Percentiles rank a stretch among this genome's conserved stretches.
Evolutionary conservation across 768 basidiomycete genomes (phyloP).

Genomic region (Strobilomyces confusus): DNA sequence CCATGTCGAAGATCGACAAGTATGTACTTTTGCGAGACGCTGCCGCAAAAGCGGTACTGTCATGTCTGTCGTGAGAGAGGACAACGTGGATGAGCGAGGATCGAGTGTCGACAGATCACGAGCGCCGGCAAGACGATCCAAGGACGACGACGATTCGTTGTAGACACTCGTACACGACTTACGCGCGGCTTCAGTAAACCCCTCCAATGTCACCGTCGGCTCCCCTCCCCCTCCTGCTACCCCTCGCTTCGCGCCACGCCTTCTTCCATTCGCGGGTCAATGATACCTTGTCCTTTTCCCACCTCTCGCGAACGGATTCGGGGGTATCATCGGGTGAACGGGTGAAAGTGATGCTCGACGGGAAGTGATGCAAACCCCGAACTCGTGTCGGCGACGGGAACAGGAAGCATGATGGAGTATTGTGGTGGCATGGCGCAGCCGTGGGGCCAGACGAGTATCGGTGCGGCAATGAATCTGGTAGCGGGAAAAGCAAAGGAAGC

Average conservation of each 20-base stretch:
- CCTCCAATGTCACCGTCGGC: conserved; percentile 30
- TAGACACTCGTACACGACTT: background rate
- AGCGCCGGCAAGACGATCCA: background rate
- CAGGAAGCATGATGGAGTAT: conserved; percentile 21
- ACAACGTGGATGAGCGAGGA: too few relatives aligned
- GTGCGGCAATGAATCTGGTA: conserved; percentile 24
- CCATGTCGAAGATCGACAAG: too few relatives aligned
- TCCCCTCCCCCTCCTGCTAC: conserved; percentile 52
- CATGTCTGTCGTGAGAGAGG: too few relatives aligned
- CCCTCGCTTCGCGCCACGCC: conserved; percentile 70
- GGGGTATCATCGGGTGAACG: conserved; percentile 24
- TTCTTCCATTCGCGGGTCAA: conserved; percentile 78
- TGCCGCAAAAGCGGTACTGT: too few relatives aligned
- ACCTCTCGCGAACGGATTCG: conserved; percentile 53
- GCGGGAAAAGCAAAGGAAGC: conserved; percentile 63
- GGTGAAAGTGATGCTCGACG: conserved; percentile 14
- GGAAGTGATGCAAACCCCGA: conserved; percentile 48
- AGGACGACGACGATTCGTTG: background rate
- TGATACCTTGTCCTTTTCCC: conserved; percentile 67
- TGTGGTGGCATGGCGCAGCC: conserved; percentile 3
- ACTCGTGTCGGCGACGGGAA: conserved; percentile 35
- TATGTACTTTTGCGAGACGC: too few relatives aligned
- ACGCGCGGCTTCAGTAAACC: conserved; percentile 7
- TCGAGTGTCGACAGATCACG: background rate
- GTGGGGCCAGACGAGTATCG: conserved; percentile 9